These are phyloP conservation scores for Amaranthus hypochondriacus DNA, from an alignment of 148 eudicot genomes.

Conservation along the genomic window DNA sequence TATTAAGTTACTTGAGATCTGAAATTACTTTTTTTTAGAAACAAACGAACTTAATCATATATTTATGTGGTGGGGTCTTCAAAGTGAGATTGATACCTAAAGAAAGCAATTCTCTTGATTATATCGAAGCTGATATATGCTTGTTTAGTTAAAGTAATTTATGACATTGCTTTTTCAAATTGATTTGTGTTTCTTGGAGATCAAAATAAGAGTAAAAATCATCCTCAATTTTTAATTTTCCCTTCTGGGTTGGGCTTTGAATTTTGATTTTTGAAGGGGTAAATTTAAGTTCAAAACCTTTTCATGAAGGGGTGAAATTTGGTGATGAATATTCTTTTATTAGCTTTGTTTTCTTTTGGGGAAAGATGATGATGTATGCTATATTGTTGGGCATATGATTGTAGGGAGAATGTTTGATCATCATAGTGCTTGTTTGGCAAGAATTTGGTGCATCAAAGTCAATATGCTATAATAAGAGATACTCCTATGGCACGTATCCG, in stretches of 20 bases:
- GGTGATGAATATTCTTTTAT: neutral
- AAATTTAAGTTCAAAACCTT: too few species aligned
- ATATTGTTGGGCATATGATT: constrained; percentile 15
- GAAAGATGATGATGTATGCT: constrained; percentile 8
- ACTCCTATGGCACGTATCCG: constrained; percentile 12
- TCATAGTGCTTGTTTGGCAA: constrained; percentile 23
- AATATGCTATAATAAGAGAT: neutral
- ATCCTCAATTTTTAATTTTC: neutral
- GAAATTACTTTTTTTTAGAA: neutral
- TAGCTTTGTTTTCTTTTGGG: neutral
- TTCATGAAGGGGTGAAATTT: too few species aligned
- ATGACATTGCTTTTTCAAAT: neutral
- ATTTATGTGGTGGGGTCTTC: neutral
- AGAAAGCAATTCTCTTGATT: neutral
- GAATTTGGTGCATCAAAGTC: constrained; percentile 19
- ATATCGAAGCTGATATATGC: neutral
- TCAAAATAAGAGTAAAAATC: neutral
- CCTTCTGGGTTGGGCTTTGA: too few species aligned
- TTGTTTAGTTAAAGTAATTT: neutral
- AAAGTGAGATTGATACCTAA: too few species aligned
- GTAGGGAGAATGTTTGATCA: constrained; percentile 20
- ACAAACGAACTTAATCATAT: neutral
- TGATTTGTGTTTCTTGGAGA: neutral
- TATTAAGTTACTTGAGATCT: constrained; percentile 25
- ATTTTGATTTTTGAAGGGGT: too few species aligned